Evolutionary conservation across 768 basidiomycete species (phyloP), one percentile per base, ranked within the genome.

Genomic region (Boletus coccyginus): DNA sequence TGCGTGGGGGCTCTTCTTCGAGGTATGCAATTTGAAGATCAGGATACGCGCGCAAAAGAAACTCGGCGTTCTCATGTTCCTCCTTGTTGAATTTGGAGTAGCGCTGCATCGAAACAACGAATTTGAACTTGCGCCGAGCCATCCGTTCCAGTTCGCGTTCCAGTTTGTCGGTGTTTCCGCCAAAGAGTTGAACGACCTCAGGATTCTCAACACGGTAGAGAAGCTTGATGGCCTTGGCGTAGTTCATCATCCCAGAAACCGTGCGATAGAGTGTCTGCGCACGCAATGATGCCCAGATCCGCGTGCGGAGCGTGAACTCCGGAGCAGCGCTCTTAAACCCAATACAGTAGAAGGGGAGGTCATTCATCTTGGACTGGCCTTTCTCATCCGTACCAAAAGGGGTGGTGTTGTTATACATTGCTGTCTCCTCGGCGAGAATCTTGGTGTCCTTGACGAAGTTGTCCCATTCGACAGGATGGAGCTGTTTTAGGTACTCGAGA

Each of bases 181-280:
- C 96, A 64, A 94, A 98, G 46, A 89, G 81, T 74, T 98, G 96
- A 17, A 99, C 97, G 46, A 99, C 92, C 73, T 99, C 97, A 9
- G 97, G 97, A 75, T 98, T 98, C 77, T 99, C 97, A 42, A 99
- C 97, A 54, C 96, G 93, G 73, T 98, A 96, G n/a, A 99, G 82
- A 36, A 99, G 78, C 72, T 99, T 99, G 85, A 99, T 98, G 13
- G 97, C 97, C 78, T 99, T 99, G 62, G 92, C 87, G 73, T 99
- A 98, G 77, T 99, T 99, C 97, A 98, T 98, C 92, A 99, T 98
- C 50, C 97, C 97, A 36, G 97, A 98, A 17, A 99, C 96, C 14
- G 97, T 99, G 62, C 97, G 87, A 71, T 99, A 98, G 19, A 99
- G 84, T 2, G 97, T 99, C 77, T 99, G 97, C 17, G 97, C 97